A percentile compares a stretch with the other conserved stretches of the same genome.
Conservation (phyloP, 768 basidiomycete species). For the Mycena floridula region DNA sequence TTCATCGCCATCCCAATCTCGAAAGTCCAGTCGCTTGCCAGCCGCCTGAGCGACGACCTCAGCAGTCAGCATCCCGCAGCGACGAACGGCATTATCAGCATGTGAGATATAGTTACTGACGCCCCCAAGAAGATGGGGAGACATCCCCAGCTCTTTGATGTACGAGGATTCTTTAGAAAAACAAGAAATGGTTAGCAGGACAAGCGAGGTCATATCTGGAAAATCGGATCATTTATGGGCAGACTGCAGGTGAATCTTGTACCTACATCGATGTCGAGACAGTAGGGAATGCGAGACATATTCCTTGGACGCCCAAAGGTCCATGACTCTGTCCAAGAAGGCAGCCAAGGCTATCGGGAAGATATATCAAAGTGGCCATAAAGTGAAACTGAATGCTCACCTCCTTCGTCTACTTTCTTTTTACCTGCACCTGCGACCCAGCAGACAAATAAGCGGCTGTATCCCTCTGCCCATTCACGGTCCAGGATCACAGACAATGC, state of each 20-base stretch:
- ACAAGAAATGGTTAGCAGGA: slow-evolving; percentile 61
- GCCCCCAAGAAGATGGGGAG: slow-evolving; percentile 57
- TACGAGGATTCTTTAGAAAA: slow-evolving; percentile 45
- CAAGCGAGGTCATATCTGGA: slow-evolving; percentile 66
- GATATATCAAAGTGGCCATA: slow-evolving; percentile 1
- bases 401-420: slow-evolving; percentile 25
- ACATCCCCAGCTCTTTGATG: slow-evolving; percentile 41
- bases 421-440: slow-evolving; percentile 53
- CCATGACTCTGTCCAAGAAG: slow-evolving; percentile 44
- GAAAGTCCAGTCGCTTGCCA: slow-evolving; percentile 70
- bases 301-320: slow-evolving; percentile 69
- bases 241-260: too few relatives aligned
- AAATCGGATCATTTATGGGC: too few relatives aligned
- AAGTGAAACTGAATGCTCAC: slow-evolving; percentile 11
- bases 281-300: slow-evolving; percentile 79
- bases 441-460: slow-evolving; percentile 59
- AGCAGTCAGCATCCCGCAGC: slow-evolving; percentile 89
- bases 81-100: slow-evolving; percentile 66
- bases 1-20: slow-evolving; percentile 76
- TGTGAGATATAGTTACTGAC: slow-evolving; percentile 76
- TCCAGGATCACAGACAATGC: slow-evolving; percentile 41
- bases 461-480: slow-evolving; percentile 53
- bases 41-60: slow-evolving; percentile 65
- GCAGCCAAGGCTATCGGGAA: slow-evolving; percentile 34
- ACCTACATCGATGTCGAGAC: slow-evolving; percentile 70